Conservation (phyloP, 371 early-diverging fungal genomes). For the Choanephora cucurbitarum region DNA sequence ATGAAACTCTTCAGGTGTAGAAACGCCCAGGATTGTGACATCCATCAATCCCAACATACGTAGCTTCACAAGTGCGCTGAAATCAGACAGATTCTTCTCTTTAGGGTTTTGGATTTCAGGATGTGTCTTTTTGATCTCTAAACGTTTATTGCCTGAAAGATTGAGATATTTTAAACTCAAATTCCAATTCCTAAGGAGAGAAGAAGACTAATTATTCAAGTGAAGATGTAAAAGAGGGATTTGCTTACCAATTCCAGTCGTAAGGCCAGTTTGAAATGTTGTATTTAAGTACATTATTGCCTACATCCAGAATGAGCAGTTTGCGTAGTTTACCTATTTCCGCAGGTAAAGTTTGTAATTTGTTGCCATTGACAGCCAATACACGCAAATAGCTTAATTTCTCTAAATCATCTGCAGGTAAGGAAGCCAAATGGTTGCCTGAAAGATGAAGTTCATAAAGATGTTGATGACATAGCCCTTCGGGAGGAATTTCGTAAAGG, state of each 20-base stretch:
- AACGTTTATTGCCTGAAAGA: constrained; percentile 86
- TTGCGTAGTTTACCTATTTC: constrained; percentile 83
- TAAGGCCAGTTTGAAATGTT: constrained; percentile 95
- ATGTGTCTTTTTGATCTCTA: constrained; percentile 77
- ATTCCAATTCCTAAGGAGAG: constrained; percentile 78
- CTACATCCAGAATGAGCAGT: constrained; percentile 80
- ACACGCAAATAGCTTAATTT: constrained; percentile 67
- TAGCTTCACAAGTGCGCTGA: constrained; percentile 71
- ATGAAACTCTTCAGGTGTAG: constrained; percentile 79
- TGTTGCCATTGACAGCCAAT: constrained; percentile 88
- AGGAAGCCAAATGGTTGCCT: constrained; percentile 82
- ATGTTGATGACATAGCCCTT: constrained; percentile 50
- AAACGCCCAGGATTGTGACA: constrained; percentile 78
- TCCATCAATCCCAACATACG: constrained; percentile 87
- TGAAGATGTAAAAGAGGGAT: too few species aligned
- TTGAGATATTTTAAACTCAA: constrained; percentile 86
- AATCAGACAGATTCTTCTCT: constrained; percentile 69
- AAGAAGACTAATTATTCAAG: too few species aligned
- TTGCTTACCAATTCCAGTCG: constrained; percentile 90
- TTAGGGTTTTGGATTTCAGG: constrained; percentile 31
- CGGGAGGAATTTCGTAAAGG: constrained; percentile 73
- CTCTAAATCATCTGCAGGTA: constrained; percentile 88
- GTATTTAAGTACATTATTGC: constrained; percentile 86
- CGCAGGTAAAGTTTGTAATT: constrained; percentile 84
- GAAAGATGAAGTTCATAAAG: constrained; percentile 79